These are phyloP conservation scores for Didymella exigua DNA, from an alignment of 2,329 filamentous ascomycete genomes.

Conservation along the genomic window DNA sequence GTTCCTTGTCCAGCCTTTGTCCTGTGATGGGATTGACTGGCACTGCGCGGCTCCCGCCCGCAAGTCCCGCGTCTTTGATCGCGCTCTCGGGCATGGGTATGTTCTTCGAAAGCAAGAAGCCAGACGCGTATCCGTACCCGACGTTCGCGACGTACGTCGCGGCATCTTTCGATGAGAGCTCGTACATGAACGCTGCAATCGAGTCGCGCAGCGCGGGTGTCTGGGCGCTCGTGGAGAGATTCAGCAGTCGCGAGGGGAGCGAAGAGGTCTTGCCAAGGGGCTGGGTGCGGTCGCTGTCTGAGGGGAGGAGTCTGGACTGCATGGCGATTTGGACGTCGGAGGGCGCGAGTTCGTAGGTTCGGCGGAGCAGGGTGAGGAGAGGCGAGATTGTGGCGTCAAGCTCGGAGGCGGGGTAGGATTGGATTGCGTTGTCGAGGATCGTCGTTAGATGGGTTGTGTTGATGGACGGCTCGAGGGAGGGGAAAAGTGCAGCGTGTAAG, in stretches of 20 bases:
- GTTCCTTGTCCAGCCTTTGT: slow-evolving; percentile 75
- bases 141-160: slow-evolving; percentile 85
- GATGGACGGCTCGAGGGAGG: slow-evolving; percentile 63
- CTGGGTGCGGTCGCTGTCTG: slow-evolving; percentile 73
- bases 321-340: slow-evolving; percentile 66
- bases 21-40: slow-evolving; percentile 85
- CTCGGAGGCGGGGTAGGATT: slow-evolving; percentile 68
- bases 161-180: slow-evolving; percentile 81
- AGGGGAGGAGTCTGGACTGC: slow-evolving; percentile 73
- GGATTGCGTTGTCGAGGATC: slow-evolving; percentile 71
- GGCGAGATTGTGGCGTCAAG: slow-evolving; percentile 75
- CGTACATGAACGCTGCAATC: slow-evolving; percentile 81
- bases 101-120: slow-evolving; percentile 84
- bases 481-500: slow-evolving; percentile 66
- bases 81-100: slow-evolving; percentile 74
- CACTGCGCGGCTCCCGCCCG: slow-evolving; percentile 32
- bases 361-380: slow-evolving; percentile 74
- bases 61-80: slow-evolving; percentile 52
- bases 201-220: slow-evolving; percentile 74
- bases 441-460: slow-evolving; percentile 70
- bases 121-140: slow-evolving; percentile 91
- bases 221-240: slow-evolving; percentile 74
- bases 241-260: slow-evolving; percentile 76
- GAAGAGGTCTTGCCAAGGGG: slow-evolving; percentile 78
- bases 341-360: slow-evolving; percentile 72